phyloP scores from a whole-genome alignment of 495 filamentous ascomycete species.

The Penicillium cosmopolitanum region DNA sequence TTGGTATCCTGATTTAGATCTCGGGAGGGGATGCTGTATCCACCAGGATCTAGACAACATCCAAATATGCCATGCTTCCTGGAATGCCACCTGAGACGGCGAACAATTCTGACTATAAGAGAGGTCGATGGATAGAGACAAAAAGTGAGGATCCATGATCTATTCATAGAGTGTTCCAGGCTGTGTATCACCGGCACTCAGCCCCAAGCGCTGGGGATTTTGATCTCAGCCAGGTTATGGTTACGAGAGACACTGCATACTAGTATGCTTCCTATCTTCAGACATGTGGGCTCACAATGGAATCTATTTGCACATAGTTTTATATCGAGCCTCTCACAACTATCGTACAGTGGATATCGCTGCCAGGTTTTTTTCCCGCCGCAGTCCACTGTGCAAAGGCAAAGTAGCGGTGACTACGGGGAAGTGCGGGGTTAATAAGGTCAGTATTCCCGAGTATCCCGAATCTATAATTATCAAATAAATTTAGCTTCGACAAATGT shows the following conservation, averaged over 20 bases:
- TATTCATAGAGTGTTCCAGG: constrained; percentile 5
- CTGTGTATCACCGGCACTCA: not conserved
- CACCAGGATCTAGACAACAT: not conserved
- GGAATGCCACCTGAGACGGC: not conserved
- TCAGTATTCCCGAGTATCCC: no score
- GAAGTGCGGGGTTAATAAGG: not conserved
- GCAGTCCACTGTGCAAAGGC: not conserved
- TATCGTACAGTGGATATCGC: not conserved
- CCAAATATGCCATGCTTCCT: not conserved
- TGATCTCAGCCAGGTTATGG: constrained; percentile 3
- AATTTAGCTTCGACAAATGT: not conserved
- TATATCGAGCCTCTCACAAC: not conserved
- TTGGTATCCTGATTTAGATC: not conserved
- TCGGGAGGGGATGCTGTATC: not conserved
- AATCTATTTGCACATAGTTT: not conserved
- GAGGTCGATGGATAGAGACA: not conserved
- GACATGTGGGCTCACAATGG: not conserved
- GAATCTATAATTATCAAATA: no score
- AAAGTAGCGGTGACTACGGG: not conserved
- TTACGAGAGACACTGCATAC: constrained; percentile 3
- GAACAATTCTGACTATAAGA: not conserved
- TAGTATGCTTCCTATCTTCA: not conserved
- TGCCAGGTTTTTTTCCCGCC: not conserved
- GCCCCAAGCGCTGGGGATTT: not conserved
- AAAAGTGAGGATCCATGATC: not conserved